Percentiles rank a stretch among this genome's conserved stretches.
These are phyloP conservation scores for Excoecaria cochinchinensis DNA, from an alignment of 345 rosid species.

Conservation along the genomic window DNA sequence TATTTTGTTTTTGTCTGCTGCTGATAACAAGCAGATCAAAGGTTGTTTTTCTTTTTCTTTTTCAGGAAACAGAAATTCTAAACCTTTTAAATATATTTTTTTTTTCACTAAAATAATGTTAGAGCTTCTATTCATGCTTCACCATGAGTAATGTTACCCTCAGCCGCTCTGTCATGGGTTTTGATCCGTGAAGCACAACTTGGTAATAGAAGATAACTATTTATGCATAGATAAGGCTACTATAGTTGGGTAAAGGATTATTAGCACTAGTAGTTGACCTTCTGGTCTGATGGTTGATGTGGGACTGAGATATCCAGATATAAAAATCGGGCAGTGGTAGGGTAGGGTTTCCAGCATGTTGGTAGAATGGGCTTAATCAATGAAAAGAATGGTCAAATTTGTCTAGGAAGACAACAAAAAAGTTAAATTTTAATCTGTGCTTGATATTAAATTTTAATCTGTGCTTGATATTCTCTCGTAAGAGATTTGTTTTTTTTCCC, in stretches of 20 bases:
- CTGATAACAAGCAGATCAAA: neutral
- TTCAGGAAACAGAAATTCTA: neutral
- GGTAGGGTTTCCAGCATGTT: neutral
- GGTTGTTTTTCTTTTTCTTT: neutral
- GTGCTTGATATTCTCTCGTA: constrained; percentile 3
- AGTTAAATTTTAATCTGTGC: neutral
- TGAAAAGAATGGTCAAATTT: neutral
- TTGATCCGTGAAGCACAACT: neutral
- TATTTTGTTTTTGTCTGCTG: neutral
- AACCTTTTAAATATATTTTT: neutral
- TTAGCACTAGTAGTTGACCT: neutral
- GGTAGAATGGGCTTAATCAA: neutral
- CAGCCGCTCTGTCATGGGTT: neutral
- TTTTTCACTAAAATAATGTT: neutral
- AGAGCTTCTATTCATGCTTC: neutral
- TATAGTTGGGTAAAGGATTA: neutral
- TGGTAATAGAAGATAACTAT: neutral
- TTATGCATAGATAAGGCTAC: neutral
- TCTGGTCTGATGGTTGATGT: neutral
- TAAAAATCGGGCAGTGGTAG: neutral
- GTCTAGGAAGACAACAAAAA: neutral
- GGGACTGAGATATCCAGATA: neutral
- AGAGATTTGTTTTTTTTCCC: constrained; percentile 2
- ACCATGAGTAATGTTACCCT: neutral
- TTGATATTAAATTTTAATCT: neutral